A percentile compares a stretch with the other conserved stretches of the same genome.
These are phyloP conservation scores for Botrytis sinoallii DNA, from an alignment of 2,329 filamentous ascomycete genomes.

Conservation along the genomic window DNA sequence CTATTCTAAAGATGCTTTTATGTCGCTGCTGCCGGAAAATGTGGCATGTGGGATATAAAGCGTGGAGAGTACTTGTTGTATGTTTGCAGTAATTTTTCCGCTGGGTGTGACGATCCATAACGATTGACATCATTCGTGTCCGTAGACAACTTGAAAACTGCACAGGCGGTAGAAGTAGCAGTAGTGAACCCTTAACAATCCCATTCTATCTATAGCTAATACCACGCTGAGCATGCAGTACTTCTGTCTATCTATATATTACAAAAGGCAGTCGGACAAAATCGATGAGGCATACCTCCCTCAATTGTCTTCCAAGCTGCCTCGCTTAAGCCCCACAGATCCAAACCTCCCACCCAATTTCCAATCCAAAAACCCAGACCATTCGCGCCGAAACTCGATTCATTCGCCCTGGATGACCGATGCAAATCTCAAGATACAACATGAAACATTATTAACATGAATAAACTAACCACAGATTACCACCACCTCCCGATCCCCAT, in stretches of 20 bases:
- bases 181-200: not conserved
- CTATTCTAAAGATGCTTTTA: not conserved
- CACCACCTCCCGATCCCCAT: too few species aligned
- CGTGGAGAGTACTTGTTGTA: not conserved
- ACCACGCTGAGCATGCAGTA: not conserved
- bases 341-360: too few species aligned
- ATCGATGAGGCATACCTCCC: too few species aligned
- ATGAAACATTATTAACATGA: rapidly evolving
- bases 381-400: too few species aligned
- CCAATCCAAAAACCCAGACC: too few species aligned
- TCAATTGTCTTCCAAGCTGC: too few species aligned
- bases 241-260: not conserved
- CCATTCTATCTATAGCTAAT: not conserved
- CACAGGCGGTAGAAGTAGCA: not conserved
- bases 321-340: too few species aligned
- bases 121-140: rapidly evolving
- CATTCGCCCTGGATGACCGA: too few species aligned
- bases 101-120: not conserved
- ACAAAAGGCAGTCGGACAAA: not conserved
- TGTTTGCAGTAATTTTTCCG: rapidly evolving
- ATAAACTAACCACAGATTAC: too few species aligned
- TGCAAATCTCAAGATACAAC: too few species aligned
- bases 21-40: not conserved
- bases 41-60: not conserved
- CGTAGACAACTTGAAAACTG: not conserved